Evolutionary conservation across 2,329 filamentous ascomycete genomes (phyloP).

Genomic region (Cercospora sp.): DNA sequence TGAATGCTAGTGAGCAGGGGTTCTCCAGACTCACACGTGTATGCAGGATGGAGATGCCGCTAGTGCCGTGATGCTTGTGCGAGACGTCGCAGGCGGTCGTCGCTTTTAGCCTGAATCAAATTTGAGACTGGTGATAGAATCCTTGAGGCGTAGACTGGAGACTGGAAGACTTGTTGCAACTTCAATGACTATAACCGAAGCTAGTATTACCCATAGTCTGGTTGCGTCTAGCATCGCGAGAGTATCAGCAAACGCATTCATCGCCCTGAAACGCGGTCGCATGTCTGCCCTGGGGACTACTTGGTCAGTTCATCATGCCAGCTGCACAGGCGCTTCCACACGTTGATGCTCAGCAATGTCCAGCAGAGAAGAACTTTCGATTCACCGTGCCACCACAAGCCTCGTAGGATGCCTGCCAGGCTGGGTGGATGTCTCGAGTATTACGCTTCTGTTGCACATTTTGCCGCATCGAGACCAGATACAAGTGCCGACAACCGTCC

Average conservation of each 20-base stretch:
- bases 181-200: not conserved
- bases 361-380: not conserved
- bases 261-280: not conserved
- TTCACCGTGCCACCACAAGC: not conserved
- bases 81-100: not conserved
- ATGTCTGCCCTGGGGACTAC: not conserved
- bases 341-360: not conserved
- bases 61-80: conserved; percentile 1
- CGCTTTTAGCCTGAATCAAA: conserved; percentile 10
- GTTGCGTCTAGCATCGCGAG: not conserved
- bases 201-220: not conserved
- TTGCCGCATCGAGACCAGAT: not conserved
- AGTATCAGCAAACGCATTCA: not conserved
- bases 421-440: not conserved
- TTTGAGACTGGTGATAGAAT: not conserved
- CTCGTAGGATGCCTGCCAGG: not conserved
- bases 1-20: conserved; percentile 14
- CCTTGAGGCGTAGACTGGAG: not conserved
- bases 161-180: not conserved
- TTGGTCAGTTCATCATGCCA: not conserved
- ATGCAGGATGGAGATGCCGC: conserved; percentile 6
- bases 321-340: not conserved
- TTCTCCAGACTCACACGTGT: conserved; percentile 14
- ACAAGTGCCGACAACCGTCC: not conserved
- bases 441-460: not conserved